Conservation (phyloP, 2,329 filamentous ascomycete species). For the Penicillium brevicompactum region DNA sequence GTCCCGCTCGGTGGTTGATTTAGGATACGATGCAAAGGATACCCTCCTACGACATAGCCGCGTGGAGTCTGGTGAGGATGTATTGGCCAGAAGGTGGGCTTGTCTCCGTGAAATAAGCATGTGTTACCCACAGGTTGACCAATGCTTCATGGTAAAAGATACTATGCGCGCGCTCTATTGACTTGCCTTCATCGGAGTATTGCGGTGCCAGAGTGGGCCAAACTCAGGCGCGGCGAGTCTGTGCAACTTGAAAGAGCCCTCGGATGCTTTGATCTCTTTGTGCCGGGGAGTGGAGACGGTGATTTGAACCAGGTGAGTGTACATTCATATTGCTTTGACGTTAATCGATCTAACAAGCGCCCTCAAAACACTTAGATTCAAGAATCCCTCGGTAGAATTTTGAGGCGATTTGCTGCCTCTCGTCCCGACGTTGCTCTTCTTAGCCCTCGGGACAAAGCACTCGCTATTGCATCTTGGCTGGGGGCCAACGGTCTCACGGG, state of each 20-base stretch:
- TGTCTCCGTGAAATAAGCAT: not conserved
- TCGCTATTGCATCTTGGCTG: constrained; percentile 70
- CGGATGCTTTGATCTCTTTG: constrained; percentile 86
- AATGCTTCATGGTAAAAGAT: constrained; percentile 50
- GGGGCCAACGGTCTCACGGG: constrained; percentile 69
- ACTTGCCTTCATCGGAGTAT: constrained; percentile 78
- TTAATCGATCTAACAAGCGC: constrained; percentile 13
- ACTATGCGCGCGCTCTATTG: constrained; percentile 73
- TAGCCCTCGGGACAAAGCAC: constrained; percentile 68
- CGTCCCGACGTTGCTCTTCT: constrained; percentile 57
- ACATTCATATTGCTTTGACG: not conserved
- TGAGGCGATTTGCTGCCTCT: constrained; percentile 56
- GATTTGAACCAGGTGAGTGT: constrained; percentile 70
- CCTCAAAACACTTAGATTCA: constrained; percentile 54
- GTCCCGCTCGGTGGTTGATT: constrained; percentile 68
- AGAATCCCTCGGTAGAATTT: constrained; percentile 65
- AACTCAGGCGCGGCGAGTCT: constrained; percentile 53
- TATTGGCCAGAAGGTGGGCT: constrained; percentile 67
- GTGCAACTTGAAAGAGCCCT: constrained; percentile 72
- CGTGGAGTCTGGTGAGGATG: constrained; percentile 66
- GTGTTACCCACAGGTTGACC: constrained; percentile 8
- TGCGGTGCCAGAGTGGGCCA: constrained; percentile 76
- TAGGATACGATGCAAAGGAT: constrained; percentile 89
- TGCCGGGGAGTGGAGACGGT: constrained; percentile 70
- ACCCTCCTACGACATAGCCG: constrained; percentile 69